phyloP scores from a whole-genome alignment of 23 red algal species.

The Agarophyton chilense region DNA sequence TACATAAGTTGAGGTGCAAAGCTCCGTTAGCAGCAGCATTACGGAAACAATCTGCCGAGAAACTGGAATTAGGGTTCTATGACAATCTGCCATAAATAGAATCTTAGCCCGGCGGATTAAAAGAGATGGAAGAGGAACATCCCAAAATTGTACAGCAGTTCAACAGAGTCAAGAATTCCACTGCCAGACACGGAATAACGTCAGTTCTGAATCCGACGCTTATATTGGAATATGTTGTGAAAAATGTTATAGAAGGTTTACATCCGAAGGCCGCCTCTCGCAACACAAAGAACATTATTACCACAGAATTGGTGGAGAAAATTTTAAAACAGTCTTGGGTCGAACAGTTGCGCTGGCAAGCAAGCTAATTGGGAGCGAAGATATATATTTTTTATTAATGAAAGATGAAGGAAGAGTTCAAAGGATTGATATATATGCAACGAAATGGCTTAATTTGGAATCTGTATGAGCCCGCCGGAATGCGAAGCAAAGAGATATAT shows the following conservation, averaged over 20 bases:
- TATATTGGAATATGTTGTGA: background rate
- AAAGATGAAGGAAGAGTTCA: background rate
- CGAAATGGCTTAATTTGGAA: background rate
- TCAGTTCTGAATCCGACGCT: background rate
- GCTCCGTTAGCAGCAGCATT: too few relatives aligned
- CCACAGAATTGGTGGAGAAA: too few relatives aligned
- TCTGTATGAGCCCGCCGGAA: background rate
- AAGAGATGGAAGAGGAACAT: too few relatives aligned
- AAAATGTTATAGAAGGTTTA: background rate
- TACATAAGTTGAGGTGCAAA: background rate
- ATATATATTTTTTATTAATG: background rate
- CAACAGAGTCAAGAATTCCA: too few relatives aligned
- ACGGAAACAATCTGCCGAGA: too few relatives aligned
- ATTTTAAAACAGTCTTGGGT: background rate
- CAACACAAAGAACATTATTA: background rate
- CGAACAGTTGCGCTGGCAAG: background rate
- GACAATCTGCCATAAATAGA: too few relatives aligned
- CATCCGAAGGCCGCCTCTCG: background rate
- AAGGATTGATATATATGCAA: background rate
- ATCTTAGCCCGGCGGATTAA: too few relatives aligned
- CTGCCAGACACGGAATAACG: background rate
- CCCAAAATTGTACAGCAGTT: too few relatives aligned
- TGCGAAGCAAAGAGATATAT: background rate
- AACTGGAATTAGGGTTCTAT: too few relatives aligned
- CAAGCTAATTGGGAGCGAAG: background rate